phyloP scores from a whole-genome alignment of 129 eudicot genomes.

The Scalesia atractyloides region DNA sequence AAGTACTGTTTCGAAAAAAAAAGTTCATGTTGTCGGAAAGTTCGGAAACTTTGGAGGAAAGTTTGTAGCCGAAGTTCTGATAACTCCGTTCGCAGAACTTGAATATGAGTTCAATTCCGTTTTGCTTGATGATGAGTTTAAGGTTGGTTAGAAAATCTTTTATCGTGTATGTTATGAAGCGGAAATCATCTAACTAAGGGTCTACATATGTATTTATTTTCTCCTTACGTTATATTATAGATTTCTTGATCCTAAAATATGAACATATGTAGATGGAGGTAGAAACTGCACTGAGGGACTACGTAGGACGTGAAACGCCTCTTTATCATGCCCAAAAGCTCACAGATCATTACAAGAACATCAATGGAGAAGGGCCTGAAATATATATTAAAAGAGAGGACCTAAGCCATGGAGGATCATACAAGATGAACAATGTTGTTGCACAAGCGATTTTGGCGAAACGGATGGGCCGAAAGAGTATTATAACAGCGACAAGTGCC shows the following conservation, averaged over 20 bases:
- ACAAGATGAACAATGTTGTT: conserved; percentile 68
- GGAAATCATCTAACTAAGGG: neutral
- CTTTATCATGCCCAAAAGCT: conserved; percentile 60
- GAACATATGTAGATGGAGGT: conserved; percentile 42
- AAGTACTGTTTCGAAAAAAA: conserved; percentile 13
- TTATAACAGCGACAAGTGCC: conserved; percentile 59
- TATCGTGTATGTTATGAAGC: neutral
- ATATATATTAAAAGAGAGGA: conserved; percentile 80
- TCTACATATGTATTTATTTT: neutral
- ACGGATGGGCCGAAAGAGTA: conserved; percentile 49
- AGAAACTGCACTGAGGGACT: conserved; percentile 49
- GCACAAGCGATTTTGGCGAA: conserved; percentile 68
- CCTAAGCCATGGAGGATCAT: conserved; percentile 65
- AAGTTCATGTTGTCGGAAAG: conserved; percentile 32
- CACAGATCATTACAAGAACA: conserved; percentile 55
- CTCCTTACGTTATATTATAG: neutral
- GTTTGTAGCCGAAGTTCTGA: conserved; percentile 60
- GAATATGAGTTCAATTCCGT: conserved; percentile 42
- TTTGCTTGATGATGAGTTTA: conserved; percentile 54
- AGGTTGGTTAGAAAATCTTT: conserved; percentile 44
- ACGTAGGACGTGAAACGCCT: conserved; percentile 73
- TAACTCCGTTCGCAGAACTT: conserved; percentile 49
- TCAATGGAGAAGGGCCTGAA: conserved; percentile 56
- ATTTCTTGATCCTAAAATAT: neutral
- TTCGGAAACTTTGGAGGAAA: conserved; percentile 73